These are phyloP conservation scores for Phylloporus sp. DNA, from an alignment of 768 basidiomycete species.

Conservation along the genomic window DNA sequence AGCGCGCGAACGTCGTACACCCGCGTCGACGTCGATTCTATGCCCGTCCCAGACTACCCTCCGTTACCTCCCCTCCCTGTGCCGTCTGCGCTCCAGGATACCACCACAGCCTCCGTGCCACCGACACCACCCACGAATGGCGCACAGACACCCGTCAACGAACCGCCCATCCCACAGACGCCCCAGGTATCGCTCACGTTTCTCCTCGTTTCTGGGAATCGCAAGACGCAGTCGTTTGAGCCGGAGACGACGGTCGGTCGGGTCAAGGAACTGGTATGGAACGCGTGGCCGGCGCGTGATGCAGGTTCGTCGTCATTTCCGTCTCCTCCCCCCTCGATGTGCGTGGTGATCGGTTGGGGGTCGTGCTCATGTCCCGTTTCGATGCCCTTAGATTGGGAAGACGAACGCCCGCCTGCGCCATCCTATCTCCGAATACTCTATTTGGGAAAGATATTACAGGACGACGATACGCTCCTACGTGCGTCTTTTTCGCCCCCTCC, in stretches of 20 bases:
- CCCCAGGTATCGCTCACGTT: conserved; percentile 67
- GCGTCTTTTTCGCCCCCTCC: conserved; percentile 20
- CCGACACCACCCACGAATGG: background rate
- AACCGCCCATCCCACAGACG: conserved; percentile 44
- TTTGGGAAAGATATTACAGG: conserved; percentile 76
- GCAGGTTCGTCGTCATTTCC: conserved; percentile 39
- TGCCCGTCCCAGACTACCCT: conserved; percentile 19
- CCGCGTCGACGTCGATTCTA: conserved; percentile 39
- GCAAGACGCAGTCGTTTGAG: conserved; percentile 70
- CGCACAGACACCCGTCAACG: conserved; percentile 2
- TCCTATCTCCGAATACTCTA: conserved; percentile 72
- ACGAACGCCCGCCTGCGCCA: conserved; percentile 72
- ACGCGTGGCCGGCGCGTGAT: conserved; percentile 57
- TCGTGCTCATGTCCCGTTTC: conserved; percentile 2
- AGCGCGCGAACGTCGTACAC: conserved; percentile 53
- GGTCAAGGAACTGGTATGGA: conserved; percentile 82
- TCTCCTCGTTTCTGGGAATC: conserved; percentile 62
- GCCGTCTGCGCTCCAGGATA: conserved; percentile 3
- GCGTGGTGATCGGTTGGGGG: conserved; percentile 12
- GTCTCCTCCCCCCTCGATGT: too few species aligned
- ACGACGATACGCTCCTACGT: conserved; percentile 73
- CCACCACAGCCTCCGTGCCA: conserved; percentile 2
- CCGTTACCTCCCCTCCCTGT: conserved; percentile 21
- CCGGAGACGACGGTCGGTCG: conserved; percentile 70
- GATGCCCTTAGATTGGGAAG: conserved; percentile 59